Evolutionary conservation across 768 basidiomycete species (phyloP).

Genomic region (Boletus tylopilopsis): DNA sequence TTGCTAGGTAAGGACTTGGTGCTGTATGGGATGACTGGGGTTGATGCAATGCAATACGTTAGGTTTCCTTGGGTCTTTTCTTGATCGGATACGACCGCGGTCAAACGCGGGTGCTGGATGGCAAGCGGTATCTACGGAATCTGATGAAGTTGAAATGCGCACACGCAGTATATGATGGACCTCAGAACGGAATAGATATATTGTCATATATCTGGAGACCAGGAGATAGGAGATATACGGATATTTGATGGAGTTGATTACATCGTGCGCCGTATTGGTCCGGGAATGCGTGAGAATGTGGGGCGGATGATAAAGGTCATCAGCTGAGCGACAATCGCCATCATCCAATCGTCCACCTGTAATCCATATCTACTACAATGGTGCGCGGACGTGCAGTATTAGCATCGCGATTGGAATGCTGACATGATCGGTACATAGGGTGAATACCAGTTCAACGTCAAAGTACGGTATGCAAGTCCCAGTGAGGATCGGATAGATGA

Average conservation of each 20-base stretch:
- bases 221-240: conserved; percentile 9
- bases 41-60: background rate
- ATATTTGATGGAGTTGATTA: no score
- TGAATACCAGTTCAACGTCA: conserved; percentile 77
- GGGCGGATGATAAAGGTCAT: conserved; percentile 9
- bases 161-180: conserved; percentile 13
- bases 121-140: conserved; percentile 72
- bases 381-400: conserved; percentile 7
- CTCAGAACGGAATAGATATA: background rate
- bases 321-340: background rate
- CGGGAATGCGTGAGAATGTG: no score
- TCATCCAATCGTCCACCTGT: background rate
- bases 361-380: conserved; percentile 14
- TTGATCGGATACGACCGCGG: conserved; percentile 49
- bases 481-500: background rate
- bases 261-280: no score
- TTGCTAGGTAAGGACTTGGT: conserved; percentile 34
- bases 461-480: conserved; percentile 41
- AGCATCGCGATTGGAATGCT: background rate
- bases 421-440: conserved; percentile 9
- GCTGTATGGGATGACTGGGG: background rate
- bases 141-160: conserved; percentile 60
- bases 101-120: conserved; percentile 60
- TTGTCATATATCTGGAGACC: background rate
- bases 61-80: conserved; percentile 42